Conservation (phyloP, 2,329 filamentous ascomycete genomes). For the Teratosphaeriaceae sp. region DNA sequence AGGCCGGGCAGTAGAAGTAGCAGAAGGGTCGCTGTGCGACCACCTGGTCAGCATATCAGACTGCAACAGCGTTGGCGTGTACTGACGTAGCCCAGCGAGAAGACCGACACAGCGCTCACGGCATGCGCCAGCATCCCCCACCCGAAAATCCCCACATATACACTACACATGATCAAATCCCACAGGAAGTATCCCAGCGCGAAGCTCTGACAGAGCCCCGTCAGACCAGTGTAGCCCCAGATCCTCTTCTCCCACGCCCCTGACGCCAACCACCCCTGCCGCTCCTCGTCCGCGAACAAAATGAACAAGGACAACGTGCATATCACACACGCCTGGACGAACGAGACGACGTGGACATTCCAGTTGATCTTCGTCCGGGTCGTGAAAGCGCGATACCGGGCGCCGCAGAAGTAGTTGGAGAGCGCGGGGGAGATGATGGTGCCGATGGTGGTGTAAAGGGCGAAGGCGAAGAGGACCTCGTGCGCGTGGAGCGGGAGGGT, state of each 20-base stretch:
- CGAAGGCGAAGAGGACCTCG: slow-evolving; percentile 61
- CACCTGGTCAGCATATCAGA: neutral
- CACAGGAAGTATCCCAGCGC: slow-evolving; percentile 79
- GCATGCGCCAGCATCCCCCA: slow-evolving; percentile 73
- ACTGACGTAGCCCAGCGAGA: slow-evolving; percentile 72
- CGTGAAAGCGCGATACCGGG: slow-evolving; percentile 57
- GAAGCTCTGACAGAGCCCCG: slow-evolving; percentile 67
- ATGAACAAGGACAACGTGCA: slow-evolving; percentile 67
- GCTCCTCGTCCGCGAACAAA: slow-evolving; percentile 62
- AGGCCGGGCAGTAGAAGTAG: slow-evolving; percentile 73
- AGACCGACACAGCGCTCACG: slow-evolving; percentile 65
- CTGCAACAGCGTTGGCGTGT: no score
- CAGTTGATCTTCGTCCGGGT: slow-evolving; percentile 66
- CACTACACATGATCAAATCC: slow-evolving; percentile 66
- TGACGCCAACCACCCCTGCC: slow-evolving; percentile 35
- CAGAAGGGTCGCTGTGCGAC: slow-evolving; percentile 64
- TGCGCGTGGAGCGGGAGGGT: slow-evolving; percentile 71
- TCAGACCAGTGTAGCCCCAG: slow-evolving; percentile 69
- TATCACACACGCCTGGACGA: slow-evolving; percentile 69
- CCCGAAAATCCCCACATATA: slow-evolving; percentile 66
- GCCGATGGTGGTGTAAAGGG: slow-evolving; percentile 64
- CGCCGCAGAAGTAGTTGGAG: slow-evolving; percentile 56
- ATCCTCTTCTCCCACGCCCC: slow-evolving; percentile 60
- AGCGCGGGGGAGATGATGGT: slow-evolving; percentile 60
- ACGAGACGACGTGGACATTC: slow-evolving; percentile 81